phyloP scores from a whole-genome alignment of 2,329 filamentous ascomycete genomes.

The Erysiphe neolycopersici region DNA sequence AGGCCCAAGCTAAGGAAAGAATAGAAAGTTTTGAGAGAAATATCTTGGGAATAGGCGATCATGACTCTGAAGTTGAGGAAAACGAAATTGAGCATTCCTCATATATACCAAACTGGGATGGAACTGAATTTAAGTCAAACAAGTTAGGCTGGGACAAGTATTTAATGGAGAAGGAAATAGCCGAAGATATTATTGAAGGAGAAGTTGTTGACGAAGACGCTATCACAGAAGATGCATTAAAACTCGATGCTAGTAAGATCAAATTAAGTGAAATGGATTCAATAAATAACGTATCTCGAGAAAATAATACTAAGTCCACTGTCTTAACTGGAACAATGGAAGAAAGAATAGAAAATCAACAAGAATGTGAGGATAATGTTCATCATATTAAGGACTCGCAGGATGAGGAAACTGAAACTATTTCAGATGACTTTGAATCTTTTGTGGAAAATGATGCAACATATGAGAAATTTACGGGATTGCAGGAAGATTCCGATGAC shows the following conservation, averaged over 20 bases:
- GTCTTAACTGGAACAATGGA: neutral
- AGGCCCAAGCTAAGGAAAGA: conserved; percentile 34
- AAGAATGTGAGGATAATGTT: neutral
- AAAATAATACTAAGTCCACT: neutral
- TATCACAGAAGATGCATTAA: neutral
- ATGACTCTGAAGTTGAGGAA: conserved; percentile 5
- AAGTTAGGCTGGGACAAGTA: conserved; percentile 13
- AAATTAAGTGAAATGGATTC: neutral
- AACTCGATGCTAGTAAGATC: neutral
- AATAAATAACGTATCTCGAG: neutral
- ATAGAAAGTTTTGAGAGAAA: conserved; percentile 42
- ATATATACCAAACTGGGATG: neutral
- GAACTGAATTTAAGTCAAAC: conserved; percentile 12
- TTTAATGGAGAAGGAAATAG: conserved; percentile 3
- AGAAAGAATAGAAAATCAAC: neutral
- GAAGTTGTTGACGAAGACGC: conserved; percentile 1
- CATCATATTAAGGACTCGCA: neutral
- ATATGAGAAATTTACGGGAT: neutral
- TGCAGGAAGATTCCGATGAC: neutral
- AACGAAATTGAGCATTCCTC: too few relatives aligned
- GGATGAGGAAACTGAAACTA: conserved; percentile 1
- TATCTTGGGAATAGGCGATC: conserved; percentile 24
- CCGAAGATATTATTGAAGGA: conserved; percentile 1
- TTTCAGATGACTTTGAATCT: neutral
- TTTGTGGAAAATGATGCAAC: neutral